These are phyloP conservation scores for Cyphellophora europaea DNA, from an alignment of 2,329 filamentous ascomycete species.

Conservation along the genomic window DNA sequence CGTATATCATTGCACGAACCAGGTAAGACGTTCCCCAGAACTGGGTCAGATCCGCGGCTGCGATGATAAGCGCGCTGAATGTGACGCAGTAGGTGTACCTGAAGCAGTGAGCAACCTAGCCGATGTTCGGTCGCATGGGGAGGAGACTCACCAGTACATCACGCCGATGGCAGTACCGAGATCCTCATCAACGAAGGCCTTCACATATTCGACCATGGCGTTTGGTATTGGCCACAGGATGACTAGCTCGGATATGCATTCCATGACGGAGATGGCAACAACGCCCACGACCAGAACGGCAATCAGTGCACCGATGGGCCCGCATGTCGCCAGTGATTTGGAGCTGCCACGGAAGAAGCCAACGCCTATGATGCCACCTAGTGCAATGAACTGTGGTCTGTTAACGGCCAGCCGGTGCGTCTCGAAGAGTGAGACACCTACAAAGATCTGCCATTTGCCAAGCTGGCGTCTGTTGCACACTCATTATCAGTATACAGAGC, in stretches of 20 bases:
- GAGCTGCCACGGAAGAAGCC: conserved; percentile 25
- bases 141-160: conserved; percentile 26
- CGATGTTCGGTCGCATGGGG: too few species aligned
- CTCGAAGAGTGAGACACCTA: too few species aligned
- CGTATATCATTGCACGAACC: too few species aligned
- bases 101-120: too few species aligned
- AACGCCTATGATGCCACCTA: conserved; percentile 26
- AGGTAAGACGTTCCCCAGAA: too few species aligned
- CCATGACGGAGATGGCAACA: conserved; percentile 27
- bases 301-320: conserved; percentile 24
- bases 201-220: conserved; percentile 26
- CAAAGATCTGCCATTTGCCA: too few species aligned
- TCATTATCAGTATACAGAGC: too few species aligned
- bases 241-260: conserved; percentile 29
- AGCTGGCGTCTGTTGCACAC: too few species aligned
- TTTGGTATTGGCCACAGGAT: conserved; percentile 29
- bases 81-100: too few species aligned
- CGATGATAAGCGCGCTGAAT: too few species aligned
- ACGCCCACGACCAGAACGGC: conserved; percentile 25
- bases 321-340: conserved; percentile 25
- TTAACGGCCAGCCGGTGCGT: too few species aligned
- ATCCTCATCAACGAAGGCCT: conserved; percentile 28
- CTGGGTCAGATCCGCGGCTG: too few species aligned
- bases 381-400: conserved; percentile 25
- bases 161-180: conserved; percentile 26